A percentile compares a stretch with the other conserved stretches of the same genome.
Evolutionary conservation across 805 yeast genomes (phyloP).

Genomic region (Schizosaccharomyces lindneri): DNA sequence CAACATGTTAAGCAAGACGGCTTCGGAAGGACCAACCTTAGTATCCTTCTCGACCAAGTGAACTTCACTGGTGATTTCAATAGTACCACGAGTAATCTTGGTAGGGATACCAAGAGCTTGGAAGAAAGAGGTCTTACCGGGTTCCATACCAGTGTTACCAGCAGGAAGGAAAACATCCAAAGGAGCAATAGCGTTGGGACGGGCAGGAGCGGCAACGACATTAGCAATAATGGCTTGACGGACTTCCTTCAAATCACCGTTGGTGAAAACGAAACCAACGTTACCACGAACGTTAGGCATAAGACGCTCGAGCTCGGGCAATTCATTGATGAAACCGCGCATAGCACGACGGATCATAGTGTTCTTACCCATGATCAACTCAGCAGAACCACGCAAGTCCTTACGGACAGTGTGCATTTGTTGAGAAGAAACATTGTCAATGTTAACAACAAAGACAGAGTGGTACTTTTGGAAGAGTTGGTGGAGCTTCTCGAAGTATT

Average conservation of each 20-base stretch:
- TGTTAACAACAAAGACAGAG: constrained; percentile 97
- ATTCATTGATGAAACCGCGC: constrained; percentile 80
- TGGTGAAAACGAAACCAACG: constrained; percentile 99
- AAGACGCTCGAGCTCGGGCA: constrained; percentile 88
- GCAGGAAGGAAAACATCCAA: constrained; percentile 94
- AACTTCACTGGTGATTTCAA: constrained; percentile 93
- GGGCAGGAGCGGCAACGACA: constrained; percentile 99
- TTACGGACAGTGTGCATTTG: constrained; percentile 99
- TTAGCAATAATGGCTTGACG: constrained; percentile 71
- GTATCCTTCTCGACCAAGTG: constrained; percentile 69
- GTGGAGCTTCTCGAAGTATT: constrained; percentile 88
- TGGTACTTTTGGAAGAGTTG: constrained; percentile 85
- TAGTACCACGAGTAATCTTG: constrained; percentile 99
- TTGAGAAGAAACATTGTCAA: constrained; percentile 98
- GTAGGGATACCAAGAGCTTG: constrained; percentile 99
- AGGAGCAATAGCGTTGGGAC: constrained; percentile 99
- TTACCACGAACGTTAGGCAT: constrained; percentile 91
- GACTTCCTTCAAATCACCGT: constrained; percentile 71
- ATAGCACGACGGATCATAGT: constrained; percentile 99
- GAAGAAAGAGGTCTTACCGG: constrained; percentile 99
- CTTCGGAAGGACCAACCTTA: constrained; percentile 98
- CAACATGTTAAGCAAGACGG: constrained; percentile 94
- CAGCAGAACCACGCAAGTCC: constrained; percentile 82
- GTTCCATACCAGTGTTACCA: constrained; percentile 99
- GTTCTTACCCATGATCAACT: constrained; percentile 98